Evolutionary conservation across 2,329 filamentous ascomycete species (phyloP), one percentile per base, ranked within the genome.

Genomic region (Fusarium mangiferae): DNA sequence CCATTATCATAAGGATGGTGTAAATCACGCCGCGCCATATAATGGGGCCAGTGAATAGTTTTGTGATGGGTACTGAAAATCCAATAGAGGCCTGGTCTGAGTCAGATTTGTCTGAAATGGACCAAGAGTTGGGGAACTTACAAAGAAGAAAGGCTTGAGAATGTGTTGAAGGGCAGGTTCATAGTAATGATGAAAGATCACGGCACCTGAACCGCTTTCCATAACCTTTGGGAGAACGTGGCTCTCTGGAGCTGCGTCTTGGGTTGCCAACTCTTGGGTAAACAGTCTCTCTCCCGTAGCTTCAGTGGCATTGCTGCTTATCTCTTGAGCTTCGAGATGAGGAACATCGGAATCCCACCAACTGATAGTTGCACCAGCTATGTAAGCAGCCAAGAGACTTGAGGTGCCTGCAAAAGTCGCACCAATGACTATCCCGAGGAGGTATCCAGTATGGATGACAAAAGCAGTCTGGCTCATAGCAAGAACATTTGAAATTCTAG

Each of bases 21-120:
- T 95, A 96, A 2, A 95, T 86, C 1, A 95, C 70, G 1, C 93
- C 93, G 17, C 90, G 89, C 93, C 93, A 96, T 4, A 95, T 82
- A 0, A 93, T 85, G 1, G 82, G 77, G 0, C 88, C 88, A 0
- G 80, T 79, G 75, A 95, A 96, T 85, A 96, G 90, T 11, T 89
- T 82, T 0, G 87, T 89, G 36, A 96, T 91, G 0, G 93, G 93
- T 4, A 96, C 93, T 0, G 93, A 91, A 78, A 96, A 95, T 1
- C 93, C 93, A 41, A 96, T 92, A 0, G 88, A 90, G 2, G 88
- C 85, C 85, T 87, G 24, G 1, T 5, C 1, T 2, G 5, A 5
- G 28, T 68, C 10, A 45, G 36, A 10, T 1, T 3, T 3, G 2
- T 39, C 17, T 48, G 10, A 15, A 30, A 18, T 17, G 20, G 12